A percentile compares a stretch with the other conserved stretches of the same genome.
Conservation (phyloP, 352 stramenopile genomes). For the Pythium phragmitis region DNA sequence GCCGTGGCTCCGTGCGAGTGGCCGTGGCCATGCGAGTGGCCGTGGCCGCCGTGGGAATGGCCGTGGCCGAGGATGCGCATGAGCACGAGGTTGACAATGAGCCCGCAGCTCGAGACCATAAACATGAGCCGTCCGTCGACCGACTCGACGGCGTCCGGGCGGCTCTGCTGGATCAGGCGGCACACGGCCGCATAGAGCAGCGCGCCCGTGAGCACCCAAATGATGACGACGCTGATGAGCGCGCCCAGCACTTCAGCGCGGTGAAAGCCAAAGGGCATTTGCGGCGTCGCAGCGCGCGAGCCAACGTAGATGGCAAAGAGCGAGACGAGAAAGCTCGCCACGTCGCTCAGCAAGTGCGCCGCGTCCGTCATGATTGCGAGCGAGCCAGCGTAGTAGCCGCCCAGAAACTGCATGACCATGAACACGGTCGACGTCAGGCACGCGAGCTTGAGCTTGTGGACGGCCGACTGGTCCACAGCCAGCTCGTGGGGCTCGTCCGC, state of each 20-base stretch:
- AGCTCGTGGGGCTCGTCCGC: slow-evolving; percentile 22
- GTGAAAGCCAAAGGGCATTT: slow-evolving; percentile 95
- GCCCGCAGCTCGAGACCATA: slow-evolving; percentile 90
- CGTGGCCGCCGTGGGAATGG: slow-evolving; percentile 44
- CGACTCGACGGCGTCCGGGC: slow-evolving; percentile 38
- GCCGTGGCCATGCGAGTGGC: slow-evolving; percentile 50
- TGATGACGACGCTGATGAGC: slow-evolving; percentile 91
- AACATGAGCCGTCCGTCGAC: slow-evolving; percentile 97
- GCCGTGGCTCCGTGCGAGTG: slow-evolving; percentile 27
- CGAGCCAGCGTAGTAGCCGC: slow-evolving; percentile 92
- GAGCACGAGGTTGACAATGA: slow-evolving; percentile 94
- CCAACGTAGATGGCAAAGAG: slow-evolving; percentile 81
- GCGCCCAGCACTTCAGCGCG: slow-evolving; percentile 96
- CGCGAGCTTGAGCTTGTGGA: slow-evolving; percentile 70
- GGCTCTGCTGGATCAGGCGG: slow-evolving; percentile 62
- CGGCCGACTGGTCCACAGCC: slow-evolving; percentile 43
- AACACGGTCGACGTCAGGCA: slow-evolving; percentile 91
- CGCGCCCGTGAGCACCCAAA: slow-evolving; percentile 92
- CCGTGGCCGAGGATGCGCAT: slow-evolving; percentile 90
- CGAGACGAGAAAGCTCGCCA: slow-evolving; percentile 77
- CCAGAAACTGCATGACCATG: slow-evolving; percentile 95
- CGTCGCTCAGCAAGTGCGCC: slow-evolving; percentile 77
- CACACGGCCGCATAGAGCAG: slow-evolving; percentile 91
- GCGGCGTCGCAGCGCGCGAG: slow-evolving; percentile 46
- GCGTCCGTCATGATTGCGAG: slow-evolving; percentile 95